Base-by-base conservation (phyloP, 805 yeast species). In the Middelhovenomyces tepae region DNA sequence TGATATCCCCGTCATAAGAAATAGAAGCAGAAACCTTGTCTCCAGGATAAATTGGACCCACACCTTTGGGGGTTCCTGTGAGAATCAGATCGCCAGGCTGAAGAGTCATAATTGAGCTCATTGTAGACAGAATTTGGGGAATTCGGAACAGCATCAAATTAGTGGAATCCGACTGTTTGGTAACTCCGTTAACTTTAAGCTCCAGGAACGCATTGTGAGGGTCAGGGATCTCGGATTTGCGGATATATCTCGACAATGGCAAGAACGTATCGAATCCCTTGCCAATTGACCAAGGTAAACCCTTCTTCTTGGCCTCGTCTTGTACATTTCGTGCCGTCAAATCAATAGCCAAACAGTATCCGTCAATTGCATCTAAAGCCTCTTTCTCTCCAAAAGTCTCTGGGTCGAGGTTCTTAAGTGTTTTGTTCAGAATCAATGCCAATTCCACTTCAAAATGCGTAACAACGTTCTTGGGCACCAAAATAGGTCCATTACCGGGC, bases 271-370 rank as follows among this genome's bases (percentile, higher is more conserved):
- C 99, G 56, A 86, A 89, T 0, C 98, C 98, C 54, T 91, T 91
- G 22, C 91, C 95, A 44, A 86, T 84, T 4, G 89, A 61, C 99
- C 99, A 91, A 4, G 99, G 98, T 34, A 89, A 66, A 1, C 97
- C 97, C 57, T 84, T 85, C 60, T 69, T 71, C 60, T 91, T 91
- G 22, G 95, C 95, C 49, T 77, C 95, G 50, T 81, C 87, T 60
- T 91, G 99, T 19, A 91, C 93, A 50, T 87, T 85, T 56, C 99
- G 73, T 0, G 95, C 97, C 5, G 98, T 91, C 70, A 91, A 67
- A 55, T 91, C 99, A 30, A 91, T 71, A 0, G 96, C 87, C 41
- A 91, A 64, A 1, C 93, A 82, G 50, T 87, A 85, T 8, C 96
- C 96, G 4, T 71, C 80, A 45, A 91, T 82, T 9, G 84, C 66